Evolutionary conservation across 306 rosid species (phyloP), one percentile per base, ranked within the genome.

Genomic region (Senna siamea): DNA sequence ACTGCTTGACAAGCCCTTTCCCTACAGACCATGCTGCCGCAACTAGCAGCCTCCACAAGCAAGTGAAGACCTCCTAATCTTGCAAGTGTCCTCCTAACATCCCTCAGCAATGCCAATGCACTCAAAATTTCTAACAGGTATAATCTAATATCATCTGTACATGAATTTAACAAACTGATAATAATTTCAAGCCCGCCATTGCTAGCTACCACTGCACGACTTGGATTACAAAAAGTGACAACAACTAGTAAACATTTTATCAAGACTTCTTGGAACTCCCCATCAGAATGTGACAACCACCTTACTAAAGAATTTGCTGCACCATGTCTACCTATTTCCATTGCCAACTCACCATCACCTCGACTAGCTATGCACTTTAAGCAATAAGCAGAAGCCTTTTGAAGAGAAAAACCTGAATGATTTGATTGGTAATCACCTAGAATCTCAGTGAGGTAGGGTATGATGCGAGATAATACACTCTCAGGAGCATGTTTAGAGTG

Each of bases 1-100:
- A 86, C 73, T 60, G 82, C 48, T 65, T 83, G 82, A 63, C 81
- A 78, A 14, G 90, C 88, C 46, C 87, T 86, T 59, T 83, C 90
- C 64, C 82, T 83, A 32, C 82, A 86, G 3, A 83, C n/a, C 86
- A 81, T 72, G 44, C 72, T 86, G 32, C 87, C 87, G 76, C 28
- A 43, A 48, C 86, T 60, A 78, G 75, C 84, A 59, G 86, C 88
- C 79, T 86, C 86, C 52, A 86, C 84, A 65, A 86, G 34, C 68
- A 75, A 76, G 44, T 51, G 38, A 78, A 86, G 80, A 11, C 64
- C 76, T 30, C 68, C 60, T 38, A 80, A 46, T 30, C 84, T 69
- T 52, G 53, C 41, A 28, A 83, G 78, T 6, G 9, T 66, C 76
- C 80, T 69, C 84, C 90, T 78, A 72, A 78, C 82, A 32, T 83